Evolutionary conservation across 495 filamentous ascomycete genomes (phyloP).

Genomic region (Choiromyces venosus): DNA sequence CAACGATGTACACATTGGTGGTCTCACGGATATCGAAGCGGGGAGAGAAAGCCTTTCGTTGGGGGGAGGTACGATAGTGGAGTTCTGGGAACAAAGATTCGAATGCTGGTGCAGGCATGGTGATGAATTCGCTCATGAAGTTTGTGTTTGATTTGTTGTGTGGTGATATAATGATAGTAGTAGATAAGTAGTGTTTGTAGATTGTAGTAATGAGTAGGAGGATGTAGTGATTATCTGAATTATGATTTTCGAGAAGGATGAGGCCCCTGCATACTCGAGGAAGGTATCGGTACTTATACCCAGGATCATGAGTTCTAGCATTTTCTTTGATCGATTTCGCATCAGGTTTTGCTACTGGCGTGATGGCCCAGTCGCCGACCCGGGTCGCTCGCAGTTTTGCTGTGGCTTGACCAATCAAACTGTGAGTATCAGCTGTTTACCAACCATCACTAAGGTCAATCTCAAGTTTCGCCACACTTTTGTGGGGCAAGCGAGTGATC

Average conservation of each 20-base stretch:
- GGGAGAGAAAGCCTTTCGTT: constrained; percentile 54
- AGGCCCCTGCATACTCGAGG: background rate
- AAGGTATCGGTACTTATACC: background rate
- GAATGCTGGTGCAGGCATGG: constrained; percentile 23
- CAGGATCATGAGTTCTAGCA: constrained; percentile 20
- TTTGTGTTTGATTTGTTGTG: constrained; percentile 3
- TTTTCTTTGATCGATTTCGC: constrained; percentile 13
- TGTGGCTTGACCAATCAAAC: no score
- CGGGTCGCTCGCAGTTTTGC: no score
- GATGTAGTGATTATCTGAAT: constrained; percentile 4
- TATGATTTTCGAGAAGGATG: constrained; percentile 20
- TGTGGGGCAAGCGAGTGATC: constrained; percentile 4
- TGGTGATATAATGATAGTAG: background rate
- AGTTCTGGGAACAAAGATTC: background rate
- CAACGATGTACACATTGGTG: constrained; percentile 64
- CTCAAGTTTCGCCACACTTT: no score
- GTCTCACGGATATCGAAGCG: constrained; percentile 78
- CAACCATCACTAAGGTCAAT: no score
- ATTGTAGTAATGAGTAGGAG: background rate
- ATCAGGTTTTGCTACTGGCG: no score
- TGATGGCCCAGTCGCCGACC: no score
- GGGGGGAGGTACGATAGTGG: constrained; percentile 18
- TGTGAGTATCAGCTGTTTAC: no score
- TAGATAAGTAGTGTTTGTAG: background rate
- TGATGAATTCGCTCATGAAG: background rate